phyloP scores from a whole-genome alignment of 2,329 filamentous ascomycete genomes.

The Colletotrichum musicola region DNA sequence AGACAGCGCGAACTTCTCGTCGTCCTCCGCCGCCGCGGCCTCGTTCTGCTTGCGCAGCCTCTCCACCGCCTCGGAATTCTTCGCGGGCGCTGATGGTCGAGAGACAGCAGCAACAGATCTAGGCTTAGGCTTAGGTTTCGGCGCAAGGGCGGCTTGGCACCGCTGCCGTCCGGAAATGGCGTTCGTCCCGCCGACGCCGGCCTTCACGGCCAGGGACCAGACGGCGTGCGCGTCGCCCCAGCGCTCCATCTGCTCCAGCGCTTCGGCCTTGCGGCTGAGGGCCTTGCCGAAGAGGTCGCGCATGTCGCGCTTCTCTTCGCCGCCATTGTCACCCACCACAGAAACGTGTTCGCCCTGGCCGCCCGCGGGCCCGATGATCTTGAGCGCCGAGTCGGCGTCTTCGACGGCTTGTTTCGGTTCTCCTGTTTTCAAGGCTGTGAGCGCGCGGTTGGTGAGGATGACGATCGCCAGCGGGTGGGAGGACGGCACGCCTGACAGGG shows the following conservation, averaged over 20 bases:
- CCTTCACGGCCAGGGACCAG: constrained; percentile 87
- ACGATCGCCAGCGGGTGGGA: constrained; percentile 88
- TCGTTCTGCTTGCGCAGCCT: constrained; percentile 86
- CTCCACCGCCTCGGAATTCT: constrained; percentile 81
- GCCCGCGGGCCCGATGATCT: constrained; percentile 81
- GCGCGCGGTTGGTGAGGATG: constrained; percentile 90
- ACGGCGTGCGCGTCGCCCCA: constrained; percentile 86
- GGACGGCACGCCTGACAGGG: constrained; percentile 79
- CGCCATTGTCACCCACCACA: constrained; percentile 68
- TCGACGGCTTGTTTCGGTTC: constrained; percentile 88
- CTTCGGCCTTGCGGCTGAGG: constrained; percentile 93
- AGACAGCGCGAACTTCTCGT: constrained; percentile 90
- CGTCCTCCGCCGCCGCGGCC: constrained; percentile 86
- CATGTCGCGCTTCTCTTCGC: constrained; percentile 82
- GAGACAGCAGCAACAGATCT: constrained; percentile 53
- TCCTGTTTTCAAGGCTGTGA: constrained; percentile 91
- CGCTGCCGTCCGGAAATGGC: constrained; percentile 88
- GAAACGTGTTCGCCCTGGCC: constrained; percentile 86
- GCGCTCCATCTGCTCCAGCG: constrained; percentile 93
- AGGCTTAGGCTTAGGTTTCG: constrained; percentile 68
- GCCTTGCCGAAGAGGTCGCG: constrained; percentile 94
- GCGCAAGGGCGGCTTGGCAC: constrained; percentile 87
- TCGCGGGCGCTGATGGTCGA: constrained; percentile 59
- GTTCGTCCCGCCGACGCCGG: constrained; percentile 85
- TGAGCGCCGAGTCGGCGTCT: constrained; percentile 85